Percentiles rank a stretch among this genome's conserved stretches.
These are phyloP conservation scores for Solanum appendiculatum DNA, from an alignment of 257 asterid genomes.

Conservation along the genomic window DNA sequence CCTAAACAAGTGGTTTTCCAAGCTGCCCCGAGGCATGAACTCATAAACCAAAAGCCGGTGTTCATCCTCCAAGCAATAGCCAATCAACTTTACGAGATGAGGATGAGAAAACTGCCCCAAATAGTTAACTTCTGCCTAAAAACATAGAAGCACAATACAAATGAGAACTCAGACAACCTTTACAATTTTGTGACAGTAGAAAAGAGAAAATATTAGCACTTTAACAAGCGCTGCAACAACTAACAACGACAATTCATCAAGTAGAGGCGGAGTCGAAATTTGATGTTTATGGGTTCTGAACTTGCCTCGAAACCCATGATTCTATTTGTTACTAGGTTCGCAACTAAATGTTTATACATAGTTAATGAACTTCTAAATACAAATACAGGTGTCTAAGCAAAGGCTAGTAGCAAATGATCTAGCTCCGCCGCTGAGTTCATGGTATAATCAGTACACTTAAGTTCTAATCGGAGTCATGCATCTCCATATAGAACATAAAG, in stretches of 20 bases:
- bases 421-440: not conserved
- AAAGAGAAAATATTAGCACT: not conserved
- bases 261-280: not conserved
- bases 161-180: not conserved
- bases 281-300: not conserved
- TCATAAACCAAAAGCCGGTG: constrained; percentile 24
- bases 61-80: constrained; percentile 23
- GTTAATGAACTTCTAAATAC: not conserved
- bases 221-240: not conserved
- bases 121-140: constrained; percentile 11
- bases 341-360: not conserved
- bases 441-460: not conserved
- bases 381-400: not conserved
- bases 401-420: not conserved
- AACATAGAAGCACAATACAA: not conserved
- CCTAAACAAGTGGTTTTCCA: constrained; percentile 22
- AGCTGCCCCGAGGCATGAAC: constrained; percentile 19
- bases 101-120: constrained; percentile 15
- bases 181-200: not conserved
- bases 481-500: not conserved
- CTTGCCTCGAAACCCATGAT: not conserved
- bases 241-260: not conserved
- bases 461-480: not conserved
- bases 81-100: constrained; percentile 6
- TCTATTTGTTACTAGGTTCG: not conserved